Base-by-base conservation (phyloP, 2,329 filamentous ascomycete species). In the Talaromyces rugulosus region DNA sequence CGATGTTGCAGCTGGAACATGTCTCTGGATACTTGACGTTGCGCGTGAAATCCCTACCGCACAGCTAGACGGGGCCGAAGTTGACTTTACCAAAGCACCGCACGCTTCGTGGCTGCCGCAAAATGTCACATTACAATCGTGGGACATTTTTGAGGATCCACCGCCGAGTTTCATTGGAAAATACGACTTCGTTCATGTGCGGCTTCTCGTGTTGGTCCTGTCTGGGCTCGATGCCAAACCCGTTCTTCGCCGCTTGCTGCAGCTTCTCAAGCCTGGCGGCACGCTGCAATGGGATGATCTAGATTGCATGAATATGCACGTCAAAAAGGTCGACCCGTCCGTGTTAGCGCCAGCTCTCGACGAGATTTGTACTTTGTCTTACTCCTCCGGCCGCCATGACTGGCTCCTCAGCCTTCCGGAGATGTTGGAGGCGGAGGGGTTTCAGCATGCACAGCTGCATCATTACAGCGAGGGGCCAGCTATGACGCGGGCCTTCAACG, bases 281-380 rank as follows among this genome's bases (percentile, higher is more conserved):
- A 70, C 67, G 56, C 63, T 72, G 9, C 70, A 72, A 61, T 72
- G 71, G 71, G 70, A 72, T 50, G 70, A 71, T 23, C 61, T 72
- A 36, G 62, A 71, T 47, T 66, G 59, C 31, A 61, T 62, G 70
- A 52, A 65, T 53, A 69, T 62, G 44, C 51, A 62, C 31, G 51
- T 68, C 23, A 61, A 63, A 58, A 66, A 63, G 54, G 44, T 52
- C 5, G 58, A 67, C 33, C 23, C 44, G 3, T 62, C 55, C 51
- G 34, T 61, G 5, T 30, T 50, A 2, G 62, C 65, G 1, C 58
- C 62, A 30, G 64, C 65, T 12, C 55, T 69, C 5, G 63, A 70
- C 9, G 61, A 66, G 58, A 56, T 70, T 8, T 61, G 61, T 5
- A 30, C 60, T 9, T 59, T 62, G 12, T 63, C 61, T n/a, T 60